Evolutionary conservation across 352 stramenopile species (phyloP).

Genomic region (Phytophthora multivora): DNA sequence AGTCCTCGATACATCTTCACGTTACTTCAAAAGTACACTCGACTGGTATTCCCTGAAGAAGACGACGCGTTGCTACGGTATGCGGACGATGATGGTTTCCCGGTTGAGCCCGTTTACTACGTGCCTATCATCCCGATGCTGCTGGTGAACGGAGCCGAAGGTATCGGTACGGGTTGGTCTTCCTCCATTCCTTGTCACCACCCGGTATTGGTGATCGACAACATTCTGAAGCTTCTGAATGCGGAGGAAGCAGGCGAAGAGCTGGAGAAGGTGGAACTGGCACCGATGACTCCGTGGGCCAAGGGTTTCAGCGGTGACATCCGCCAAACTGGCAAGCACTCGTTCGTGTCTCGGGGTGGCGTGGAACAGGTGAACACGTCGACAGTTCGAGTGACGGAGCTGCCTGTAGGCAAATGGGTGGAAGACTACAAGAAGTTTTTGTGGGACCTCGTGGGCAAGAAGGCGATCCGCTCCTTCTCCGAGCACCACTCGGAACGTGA

Average conservation of each 20-base stretch:
- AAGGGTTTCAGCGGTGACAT: conserved; percentile 96
- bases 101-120: conserved; percentile 98
- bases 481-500: conserved; percentile 97
- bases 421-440: conserved; percentile 99
- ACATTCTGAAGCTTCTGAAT: conserved; percentile 88
- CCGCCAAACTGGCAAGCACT: conserved; percentile 59
- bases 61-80: conserved; percentile 97
- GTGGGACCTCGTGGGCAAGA: conserved; percentile 91
- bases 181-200: conserved; percentile 96
- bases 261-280: conserved; percentile 35
- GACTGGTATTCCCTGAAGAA: conserved; percentile 97
- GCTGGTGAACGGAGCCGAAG: conserved; percentile 98
- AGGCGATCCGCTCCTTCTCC: conserved; percentile 89
- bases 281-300: conserved; percentile 94
- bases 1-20: conserved; percentile 99
- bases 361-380: conserved; percentile 87
- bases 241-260: conserved; percentile 52
- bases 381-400: conserved; percentile 96
- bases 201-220: conserved; percentile 96
- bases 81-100: conserved; percentile 97
- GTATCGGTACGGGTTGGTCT: conserved; percentile 99
- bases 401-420: conserved; percentile 98
- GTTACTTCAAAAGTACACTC: conserved; percentile 94
- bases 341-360: conserved; percentile 77
- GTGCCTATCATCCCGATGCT: conserved; percentile 96